Evolutionary conservation across 352 stramenopile genomes (phyloP), one percentile per base, ranked within the genome.

Genomic region (Thraustochytrium sp.): DNA sequence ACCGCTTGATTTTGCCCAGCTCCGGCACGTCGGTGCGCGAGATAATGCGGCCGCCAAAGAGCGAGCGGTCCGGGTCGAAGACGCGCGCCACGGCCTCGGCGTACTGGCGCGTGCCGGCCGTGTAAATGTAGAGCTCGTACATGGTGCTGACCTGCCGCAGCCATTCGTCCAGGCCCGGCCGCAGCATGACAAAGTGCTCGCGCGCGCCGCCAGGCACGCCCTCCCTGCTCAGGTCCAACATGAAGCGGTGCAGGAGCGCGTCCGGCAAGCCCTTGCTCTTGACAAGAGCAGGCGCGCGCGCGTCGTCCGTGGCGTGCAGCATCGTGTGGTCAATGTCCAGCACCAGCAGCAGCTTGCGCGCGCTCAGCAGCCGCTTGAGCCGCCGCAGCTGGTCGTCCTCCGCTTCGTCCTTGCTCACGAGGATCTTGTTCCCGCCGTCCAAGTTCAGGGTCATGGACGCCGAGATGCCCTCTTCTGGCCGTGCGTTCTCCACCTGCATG

Each of bases 321-420:
- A 99, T 87, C 2, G 96, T 99, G 87, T 98, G 95, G 88, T 99
- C 96, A 40, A 99, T 88, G 91, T 99, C 96, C 42, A 99, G 88
- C 38, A 98, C 94, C 16, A 99, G 87, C 48, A 91, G 96, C 29
- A 99, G 87, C 84, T 98, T 97, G 84, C 93, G 94, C 42, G 89
- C 86, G 36, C 90, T 86, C 36, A 94, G 89, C 63, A 98, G 89
- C 40, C 93, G 91, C 55, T 92, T 88, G 36, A 95, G 92, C 73
- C 93, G 95, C 68, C 92, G 90, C 76, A 86, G 90, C 82, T 94
- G 91, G 56, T 94, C 93, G 87, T 93, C 92, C 87, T 93, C 91
- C 93, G 59, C 64, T 38, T 84, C 76, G 63, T 84, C 49, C 9
- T 26, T 23, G 61, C 55, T 76, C 34, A 84, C 55, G 18, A 76